Base-by-base conservation (phyloP, 345 rosid genomes). In the Citrus unshiu region DNA sequence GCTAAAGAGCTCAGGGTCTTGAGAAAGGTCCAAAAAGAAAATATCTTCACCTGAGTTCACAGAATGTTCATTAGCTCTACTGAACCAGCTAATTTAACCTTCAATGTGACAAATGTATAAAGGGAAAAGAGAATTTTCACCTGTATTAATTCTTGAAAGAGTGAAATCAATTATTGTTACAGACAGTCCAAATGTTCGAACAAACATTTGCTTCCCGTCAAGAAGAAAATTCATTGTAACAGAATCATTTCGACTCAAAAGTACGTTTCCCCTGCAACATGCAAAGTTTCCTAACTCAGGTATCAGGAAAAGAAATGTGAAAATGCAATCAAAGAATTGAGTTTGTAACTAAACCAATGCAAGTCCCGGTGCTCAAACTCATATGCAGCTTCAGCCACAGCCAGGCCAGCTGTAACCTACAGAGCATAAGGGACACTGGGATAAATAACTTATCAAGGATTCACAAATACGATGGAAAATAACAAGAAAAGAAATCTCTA, bases 351-450 rank as follows among this genome's bases (percentile, higher is more conserved):
- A 81, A 13, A 96, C 99, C 98, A 96, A 83, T 96, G 98, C 78
- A 96, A 83, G 80, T 94, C 98, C 9, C 98, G 91, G 75, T 94
- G 98, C 84, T 96, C 99, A 18, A 96, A 96, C 85, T 93, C 98
- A 81, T 87, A 96, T 72, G 97, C 97, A 83, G 89, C 92, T 91
- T 96, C 99, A 80, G 99, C 93, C 82, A 93, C 93, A 22, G 97
- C 99, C 71, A 96, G 78, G 71, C 90, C 98, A 85, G 88, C 92
- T n/a, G 90, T 88, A 80, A 93, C 97, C 99, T 96, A 83, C 75
- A 84, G 77, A 77, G 81, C 77, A 72, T 37, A 75, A 78, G 6
- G 22, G 24, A 18, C 32, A 70, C 18, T 70, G 8, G 2, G 43
- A 70, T 62, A 69, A 76, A 25, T 59, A 67, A 37, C 30, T 35